Evolutionary conservation across 2,329 filamentous ascomycete species (phyloP).

Genomic region (Karstenula rhodostoma): DNA sequence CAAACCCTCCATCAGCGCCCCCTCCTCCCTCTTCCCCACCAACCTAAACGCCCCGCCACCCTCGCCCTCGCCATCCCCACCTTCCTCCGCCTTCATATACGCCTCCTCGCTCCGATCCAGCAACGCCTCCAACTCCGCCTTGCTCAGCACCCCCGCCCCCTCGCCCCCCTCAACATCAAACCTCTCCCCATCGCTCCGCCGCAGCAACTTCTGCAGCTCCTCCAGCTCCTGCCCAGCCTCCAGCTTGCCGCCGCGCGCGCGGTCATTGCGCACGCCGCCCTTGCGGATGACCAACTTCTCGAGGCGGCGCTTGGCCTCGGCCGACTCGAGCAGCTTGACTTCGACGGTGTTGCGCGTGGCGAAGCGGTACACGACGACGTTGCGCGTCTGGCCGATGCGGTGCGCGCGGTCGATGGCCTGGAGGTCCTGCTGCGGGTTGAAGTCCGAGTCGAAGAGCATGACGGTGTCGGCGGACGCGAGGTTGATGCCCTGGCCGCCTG

Average conservation of each 20-base stretch:
- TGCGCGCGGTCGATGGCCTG: slow-evolving; percentile 97
- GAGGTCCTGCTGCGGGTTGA: slow-evolving; percentile 96
- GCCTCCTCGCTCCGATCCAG: slow-evolving; percentile 77
- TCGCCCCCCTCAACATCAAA: slow-evolving; percentile 64
- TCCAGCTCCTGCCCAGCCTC: slow-evolving; percentile 56
- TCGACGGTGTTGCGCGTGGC: slow-evolving; percentile 94
- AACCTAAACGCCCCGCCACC: slow-evolving; percentile 68
- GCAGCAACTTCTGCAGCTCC: slow-evolving; percentile 56
- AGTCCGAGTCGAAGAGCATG: slow-evolving; percentile 87
- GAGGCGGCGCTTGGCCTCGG: slow-evolving; percentile 88
- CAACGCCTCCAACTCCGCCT: slow-evolving; percentile 78
- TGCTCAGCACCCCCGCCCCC: slow-evolving; percentile 73
- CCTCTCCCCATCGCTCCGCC: slow-evolving; percentile 72
- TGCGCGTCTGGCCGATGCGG: slow-evolving; percentile 89
- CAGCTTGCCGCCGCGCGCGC: slow-evolving; percentile 61
- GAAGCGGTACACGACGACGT: slow-evolving; percentile 91
- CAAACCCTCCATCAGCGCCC: slow-evolving; percentile 59
- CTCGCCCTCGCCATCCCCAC: slow-evolving; percentile 73
- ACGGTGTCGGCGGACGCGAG: slow-evolving; percentile 91
- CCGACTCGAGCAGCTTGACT: slow-evolving; percentile 83
- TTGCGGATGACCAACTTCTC: slow-evolving; percentile 97
- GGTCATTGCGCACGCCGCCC: slow-evolving; percentile 69
- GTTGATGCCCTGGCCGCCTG: slow-evolving; percentile 95
- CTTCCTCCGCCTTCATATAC: slow-evolving; percentile 77
- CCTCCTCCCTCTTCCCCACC: slow-evolving; percentile 77